Conservation (phyloP, 2,329 filamentous ascomycete genomes). For the Thielaviopsis punctulata region DNA sequence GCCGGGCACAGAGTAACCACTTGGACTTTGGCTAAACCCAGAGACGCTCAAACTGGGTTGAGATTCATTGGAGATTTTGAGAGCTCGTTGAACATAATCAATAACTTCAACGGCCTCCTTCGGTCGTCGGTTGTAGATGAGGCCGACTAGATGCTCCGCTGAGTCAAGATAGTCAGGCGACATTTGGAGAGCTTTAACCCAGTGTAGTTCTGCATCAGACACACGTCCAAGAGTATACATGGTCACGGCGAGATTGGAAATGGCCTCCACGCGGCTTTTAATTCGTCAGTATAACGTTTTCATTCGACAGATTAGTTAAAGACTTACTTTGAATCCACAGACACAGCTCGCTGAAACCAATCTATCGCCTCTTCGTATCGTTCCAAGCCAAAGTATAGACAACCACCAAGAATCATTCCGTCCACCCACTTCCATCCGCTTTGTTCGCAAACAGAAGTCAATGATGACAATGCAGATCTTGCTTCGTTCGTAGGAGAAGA, state of each 20-base stretch:
- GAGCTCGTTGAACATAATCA: conserved; percentile 59
- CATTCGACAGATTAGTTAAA: neutral
- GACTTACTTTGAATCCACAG: conserved; percentile 37
- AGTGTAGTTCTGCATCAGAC: conserved; percentile 70
- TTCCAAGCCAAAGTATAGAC: conserved; percentile 76
- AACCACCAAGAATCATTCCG: conserved; percentile 80
- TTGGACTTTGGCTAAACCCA: conserved; percentile 24
- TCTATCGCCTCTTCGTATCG: conserved; percentile 61
- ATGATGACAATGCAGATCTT: conserved; percentile 37
- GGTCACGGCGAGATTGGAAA: conserved; percentile 83
- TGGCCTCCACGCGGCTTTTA: conserved; percentile 68
- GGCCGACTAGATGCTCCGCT: conserved; percentile 79
- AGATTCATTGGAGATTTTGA: conserved; percentile 21
- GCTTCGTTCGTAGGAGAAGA: neutral
- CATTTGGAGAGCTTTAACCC: conserved; percentile 67
- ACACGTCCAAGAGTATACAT: conserved; percentile 68
- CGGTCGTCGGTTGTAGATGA: conserved; percentile 69
- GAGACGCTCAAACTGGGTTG: neutral
- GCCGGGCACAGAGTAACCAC: conserved; percentile 70
- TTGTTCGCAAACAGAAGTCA: conserved; percentile 60
- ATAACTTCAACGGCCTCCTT: conserved; percentile 80
- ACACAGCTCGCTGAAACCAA: conserved; percentile 52
- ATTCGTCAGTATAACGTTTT: neutral
- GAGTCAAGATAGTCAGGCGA: conserved; percentile 86
- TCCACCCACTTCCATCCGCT: conserved; percentile 81